Base-by-base conservation (phyloP, 805 yeast genomes). In the Candida tibetensis region DNA sequence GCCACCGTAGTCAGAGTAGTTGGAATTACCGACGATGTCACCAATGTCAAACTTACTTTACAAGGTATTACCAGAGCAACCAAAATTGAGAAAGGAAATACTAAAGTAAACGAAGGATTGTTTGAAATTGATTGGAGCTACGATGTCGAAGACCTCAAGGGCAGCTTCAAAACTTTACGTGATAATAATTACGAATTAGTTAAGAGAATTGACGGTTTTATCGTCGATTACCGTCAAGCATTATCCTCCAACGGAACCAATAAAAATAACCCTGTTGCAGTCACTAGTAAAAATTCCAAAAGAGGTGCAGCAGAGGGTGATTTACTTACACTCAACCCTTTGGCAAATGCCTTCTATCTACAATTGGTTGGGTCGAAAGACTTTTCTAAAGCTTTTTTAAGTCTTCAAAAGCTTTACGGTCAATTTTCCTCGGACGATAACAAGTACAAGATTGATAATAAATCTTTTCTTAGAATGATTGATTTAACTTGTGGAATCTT, bases 321-420 rank as follows among this genome's bases (percentile, higher is more conserved):
- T 39, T 58, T 81, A 10, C 52, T 79, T 16, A 63, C 76, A 2
- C 58, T 82, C 15, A 71, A 82, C 8, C 89, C 89, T 0, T 56
- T 82, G 36, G 77, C 85, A 0, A 74, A 74, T 44, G 71, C 81
- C 0, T 58, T 82, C n/a, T 74, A 69, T 45, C 53, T 76, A 32
- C 85, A 80, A 51, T 62, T 82, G 36, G 69, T 69, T 2, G 72
- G 71, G 2, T 67, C 73, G 28, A 66, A 62, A 26, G 76, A 70
- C 36, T 75, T 74, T 41, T 59, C 64, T 14, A 62, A 61, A 28
- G 74, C 79, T 0, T 72, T 74, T 54, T 41, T 51, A 3, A 63
- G 68, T 30, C 53, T 72, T 34, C 70, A 65, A 36, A 62, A 62
- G 18, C 44, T 71, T 23, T 57, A 52, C 42, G 53, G 56, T 12